These are phyloP conservation scores for Kalanchoe fedtschenkoi DNA, from an alignment of 164 flowering plant species.

Conservation along the genomic window DNA sequence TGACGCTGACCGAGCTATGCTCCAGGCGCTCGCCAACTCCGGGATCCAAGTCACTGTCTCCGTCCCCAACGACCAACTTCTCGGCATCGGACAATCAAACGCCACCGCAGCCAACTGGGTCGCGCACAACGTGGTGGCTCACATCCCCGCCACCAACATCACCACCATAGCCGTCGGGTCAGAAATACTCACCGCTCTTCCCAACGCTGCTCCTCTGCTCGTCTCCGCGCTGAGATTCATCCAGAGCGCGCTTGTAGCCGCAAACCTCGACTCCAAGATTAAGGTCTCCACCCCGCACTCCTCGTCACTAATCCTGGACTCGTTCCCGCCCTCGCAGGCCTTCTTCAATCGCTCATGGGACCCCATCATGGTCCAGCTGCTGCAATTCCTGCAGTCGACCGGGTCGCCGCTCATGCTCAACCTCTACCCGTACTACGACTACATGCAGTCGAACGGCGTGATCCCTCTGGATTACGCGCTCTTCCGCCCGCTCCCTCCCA, in stretches of 20 bases:
- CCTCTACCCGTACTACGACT: slow-evolving; percentile 80
- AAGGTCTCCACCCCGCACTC: slow-evolving; percentile 81
- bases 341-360: slow-evolving; percentile 76
- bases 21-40: slow-evolving; percentile 64
- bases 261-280: slow-evolving; percentile 55
- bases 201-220: slow-evolving; percentile 80
- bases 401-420: slow-evolving; percentile 73
- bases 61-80: slow-evolving; percentile 67
- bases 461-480: slow-evolving; percentile 79
- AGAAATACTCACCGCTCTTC: slow-evolving; percentile 61
- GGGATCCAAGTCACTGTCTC: slow-evolving; percentile 62
- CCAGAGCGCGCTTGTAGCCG: slow-evolving; percentile 69
- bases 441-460: slow-evolving; percentile 65
- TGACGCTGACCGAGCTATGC: slow-evolving; percentile 75
- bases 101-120: slow-evolving; percentile 93
- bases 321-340: slow-evolving; percentile 87
- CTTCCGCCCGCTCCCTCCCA: slow-evolving; percentile 67
- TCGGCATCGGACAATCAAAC: slow-evolving; percentile 85
- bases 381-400: slow-evolving; percentile 62
- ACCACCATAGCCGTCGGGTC: slow-evolving; percentile 81
- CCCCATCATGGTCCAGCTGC: slow-evolving; percentile 55
- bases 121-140: slow-evolving; percentile 54
- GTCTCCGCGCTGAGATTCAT: slow-evolving; percentile 60
- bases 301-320: slow-evolving; percentile 69
- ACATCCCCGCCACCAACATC: slow-evolving; percentile 74